Base-by-base conservation (phyloP, 805 yeast species). In the Ogataea siamensis region DNA sequence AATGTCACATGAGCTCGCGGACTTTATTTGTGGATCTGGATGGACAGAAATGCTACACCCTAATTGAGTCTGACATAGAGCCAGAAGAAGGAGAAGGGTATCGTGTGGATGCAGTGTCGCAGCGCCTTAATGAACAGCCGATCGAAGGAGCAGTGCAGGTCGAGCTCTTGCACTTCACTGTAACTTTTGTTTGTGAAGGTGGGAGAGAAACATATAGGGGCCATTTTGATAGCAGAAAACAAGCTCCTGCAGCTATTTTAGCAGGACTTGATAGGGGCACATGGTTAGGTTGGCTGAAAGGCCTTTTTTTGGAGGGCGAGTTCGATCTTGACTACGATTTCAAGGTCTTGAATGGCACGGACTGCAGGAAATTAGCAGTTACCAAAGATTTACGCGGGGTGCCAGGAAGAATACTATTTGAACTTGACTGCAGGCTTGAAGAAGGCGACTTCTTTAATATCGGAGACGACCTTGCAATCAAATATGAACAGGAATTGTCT, bases 401-500 rank as follows among this genome's bases (percentile, higher is more conserved):
- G 7, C 30, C 49, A 3, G 43, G 47, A n/a, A 27, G 31, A 15
- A 35, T 46, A 9, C 15, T 49, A 8, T 44, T 49, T 34, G 46
- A 40, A 26, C 23, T 49, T 7, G 34, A 23, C n/a, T 42, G 49
- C 27, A 13, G 14, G 14, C 14, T 23, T 5, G 37, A 21, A 7
- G 42, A 22, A 3, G 36, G 35, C 5, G 46, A 46, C 6, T 39
- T 37, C 12, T 42, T 45, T 30, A 37, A 43, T 19, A 18, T 45
- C 13, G 48, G 40, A 7, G 40, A 36, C 13, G 47, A 46, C 16
- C 30, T 49, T 18, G 37, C 36, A 13, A 13, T 31, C 15, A 40
- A 43, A 24, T 46, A 44, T 25, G 42, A 41, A 19, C 34, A 32
- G n/a, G 48, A 49, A 25, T 21, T 49, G 32, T 20, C n/a, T 4